Conservation (phyloP, 345 rosid genomes). For the Gossypium sturtianum region DNA sequence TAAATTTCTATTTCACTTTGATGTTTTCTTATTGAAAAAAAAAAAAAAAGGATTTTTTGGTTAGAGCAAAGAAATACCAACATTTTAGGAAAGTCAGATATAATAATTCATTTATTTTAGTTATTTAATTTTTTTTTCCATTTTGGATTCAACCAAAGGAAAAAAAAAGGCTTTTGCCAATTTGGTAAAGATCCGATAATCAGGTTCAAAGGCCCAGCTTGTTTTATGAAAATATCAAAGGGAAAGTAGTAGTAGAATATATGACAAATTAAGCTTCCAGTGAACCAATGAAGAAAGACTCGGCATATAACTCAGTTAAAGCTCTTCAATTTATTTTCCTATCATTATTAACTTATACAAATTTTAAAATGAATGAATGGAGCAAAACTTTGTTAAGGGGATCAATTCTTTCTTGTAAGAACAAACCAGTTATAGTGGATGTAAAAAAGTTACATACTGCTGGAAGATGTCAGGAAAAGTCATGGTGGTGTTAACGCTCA, state of each 20-base stretch:
- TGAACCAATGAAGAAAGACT: not conserved
- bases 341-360: constrained; percentile 6
- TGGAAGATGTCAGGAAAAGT: constrained; percentile 11
- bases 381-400: constrained; percentile 15
- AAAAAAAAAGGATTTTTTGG: too few relatives aligned
- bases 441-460: constrained; percentile 9
- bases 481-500: not conserved
- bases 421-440: not conserved
- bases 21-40: too few relatives aligned
- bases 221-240: not conserved
- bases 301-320: constrained; percentile 1
- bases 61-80: too few relatives aligned
- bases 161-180: too few relatives aligned
- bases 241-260: not conserved
- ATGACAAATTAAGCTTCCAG: not conserved
- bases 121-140: too few relatives aligned
- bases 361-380: constrained; percentile 14
- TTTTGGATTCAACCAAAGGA: too few relatives aligned
- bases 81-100: too few relatives aligned
- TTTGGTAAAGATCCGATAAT: too few relatives aligned
- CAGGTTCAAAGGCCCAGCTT: too few relatives aligned
- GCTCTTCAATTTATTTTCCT: constrained; percentile 7
- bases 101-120: too few relatives aligned
- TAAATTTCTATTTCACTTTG: too few relatives aligned
- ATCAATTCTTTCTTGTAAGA: not conserved